Base-by-base conservation (phyloP, 257 asterid genomes). In the Solanum bulbocastanum region DNA sequence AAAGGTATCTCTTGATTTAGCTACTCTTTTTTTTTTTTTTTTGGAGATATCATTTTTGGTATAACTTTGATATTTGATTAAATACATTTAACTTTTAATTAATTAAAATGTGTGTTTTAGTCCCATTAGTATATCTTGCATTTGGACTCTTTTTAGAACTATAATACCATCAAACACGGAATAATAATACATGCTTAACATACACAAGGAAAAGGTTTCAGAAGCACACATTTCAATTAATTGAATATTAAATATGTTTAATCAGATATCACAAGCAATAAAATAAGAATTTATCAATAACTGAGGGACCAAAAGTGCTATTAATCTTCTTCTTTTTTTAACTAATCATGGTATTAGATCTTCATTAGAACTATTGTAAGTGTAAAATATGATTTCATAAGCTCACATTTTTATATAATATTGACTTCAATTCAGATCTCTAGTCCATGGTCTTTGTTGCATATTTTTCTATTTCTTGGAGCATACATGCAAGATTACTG, bases 401-500 rank as follows among this genome's bases (percentile, higher is more conserved):
- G 23, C 23, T 69, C 39, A 69, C 39, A 30, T 69, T 30, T 68
- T 69, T 7, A 2, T 14, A 27, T 30, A 69, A 69, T 14, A 14
- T 42, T 39, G 86, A 11, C 86, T 44, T 14, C 33, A 32, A 32
- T 42, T 42, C 68, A 95, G 98, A 95, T 85, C 20, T 91, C 93
- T 4, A 93, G 94, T 86, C 91, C 96, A 35, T 91, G 94, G 94
- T 92, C 95, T 91, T 81, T 79, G 44, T 52, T 94, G 87, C 92
- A 95, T 71, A 49, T 36, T 2, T 95, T 95, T 73, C 86, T 94
- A 5, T 94, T 91, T 25, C 30, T 95, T 1, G 98, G 98, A 40
- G 94, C 98, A 20, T 94, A 91, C 16, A 92, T 90, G 14, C 99
- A 94, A 91, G 98, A 96, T 69, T 94, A 87, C 11, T 5, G 89